A percentile compares a stretch with the other conserved stretches of the same genome.
These are phyloP conservation scores for Simmondsia chinensis DNA, from an alignment of 148 eudicot species.

Conservation along the genomic window DNA sequence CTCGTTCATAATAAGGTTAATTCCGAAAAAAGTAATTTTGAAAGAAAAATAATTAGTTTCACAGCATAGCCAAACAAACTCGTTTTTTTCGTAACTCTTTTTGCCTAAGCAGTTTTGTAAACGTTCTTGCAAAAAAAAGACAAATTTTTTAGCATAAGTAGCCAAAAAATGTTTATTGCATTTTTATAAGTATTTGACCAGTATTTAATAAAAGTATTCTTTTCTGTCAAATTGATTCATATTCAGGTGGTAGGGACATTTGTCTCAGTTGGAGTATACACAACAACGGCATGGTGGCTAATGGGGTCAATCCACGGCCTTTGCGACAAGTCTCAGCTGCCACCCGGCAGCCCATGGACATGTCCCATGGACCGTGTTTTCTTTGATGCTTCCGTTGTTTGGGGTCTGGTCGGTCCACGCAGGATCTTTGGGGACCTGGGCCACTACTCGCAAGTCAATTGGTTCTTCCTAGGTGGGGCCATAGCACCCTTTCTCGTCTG, in stretches of 20 bases:
- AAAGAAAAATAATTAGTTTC: too few relatives aligned
- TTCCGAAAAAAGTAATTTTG: too few relatives aligned
- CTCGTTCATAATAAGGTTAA: too few relatives aligned
- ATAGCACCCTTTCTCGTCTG: slow-evolving; percentile 45
- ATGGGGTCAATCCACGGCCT: slow-evolving; percentile 59
- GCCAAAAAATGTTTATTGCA: too few relatives aligned
- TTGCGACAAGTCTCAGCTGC: slow-evolving; percentile 49
- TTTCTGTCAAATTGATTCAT: neutral
- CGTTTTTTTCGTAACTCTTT: too few relatives aligned
- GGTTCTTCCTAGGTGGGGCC: slow-evolving; percentile 78
- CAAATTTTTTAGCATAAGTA: too few relatives aligned
- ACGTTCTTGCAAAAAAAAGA: too few relatives aligned
- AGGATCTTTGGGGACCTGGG: slow-evolving; percentile 88
- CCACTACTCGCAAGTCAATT: slow-evolving; percentile 61
- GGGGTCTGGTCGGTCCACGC: slow-evolving; percentile 87
- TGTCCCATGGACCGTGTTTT: slow-evolving; percentile 70
- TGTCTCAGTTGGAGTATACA: slow-evolving; percentile 63
- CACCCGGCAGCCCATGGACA: slow-evolving; percentile 80
- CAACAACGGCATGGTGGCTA: slow-evolving; percentile 94
- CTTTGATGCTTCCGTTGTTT: slow-evolving; percentile 80
- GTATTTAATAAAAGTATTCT: too few relatives aligned
- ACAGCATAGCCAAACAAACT: too few relatives aligned
- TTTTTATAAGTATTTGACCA: too few relatives aligned
- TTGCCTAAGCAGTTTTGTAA: too few relatives aligned
- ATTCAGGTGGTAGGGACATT: slow-evolving; percentile 52